Conservation (phyloP, 805 yeast genomes). For the Wickerhamomyces bovis region DNA sequence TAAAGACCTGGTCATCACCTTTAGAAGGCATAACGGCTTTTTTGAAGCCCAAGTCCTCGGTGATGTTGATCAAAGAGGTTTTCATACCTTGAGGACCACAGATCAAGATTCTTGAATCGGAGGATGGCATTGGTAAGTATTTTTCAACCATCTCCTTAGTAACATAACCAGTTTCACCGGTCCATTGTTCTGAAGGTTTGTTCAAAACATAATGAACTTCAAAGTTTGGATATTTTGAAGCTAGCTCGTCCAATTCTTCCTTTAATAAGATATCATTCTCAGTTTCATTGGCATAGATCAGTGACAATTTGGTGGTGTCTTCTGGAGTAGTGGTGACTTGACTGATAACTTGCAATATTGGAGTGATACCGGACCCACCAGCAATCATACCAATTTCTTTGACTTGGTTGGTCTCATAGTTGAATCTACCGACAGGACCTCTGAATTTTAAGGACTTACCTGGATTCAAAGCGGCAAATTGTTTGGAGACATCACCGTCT, state of each 20-base stretch:
- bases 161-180: constrained; percentile 53
- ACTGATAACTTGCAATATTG: constrained; percentile 75
- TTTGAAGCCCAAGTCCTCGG: constrained; percentile 56
- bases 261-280: constrained; percentile 70
- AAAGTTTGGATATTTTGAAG: constrained; percentile 56
- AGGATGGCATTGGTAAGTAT: constrained; percentile 45
- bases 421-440: constrained; percentile 76
- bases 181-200: constrained; percentile 46
- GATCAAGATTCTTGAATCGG: constrained; percentile 51
- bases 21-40: constrained; percentile 38
- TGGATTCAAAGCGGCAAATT: constrained; percentile 55
- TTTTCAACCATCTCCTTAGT: constrained; percentile 50
- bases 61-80: constrained; percentile 39
- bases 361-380: constrained; percentile 89
- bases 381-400: constrained; percentile 64
- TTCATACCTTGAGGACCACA: constrained; percentile 78
- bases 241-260: constrained; percentile 66
- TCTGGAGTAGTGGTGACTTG: constrained; percentile 63
- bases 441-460: constrained; percentile 66
- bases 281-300: constrained; percentile 70
- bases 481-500: constrained; percentile 62
- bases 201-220: constrained; percentile 53
- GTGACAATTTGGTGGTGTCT: constrained; percentile 53
- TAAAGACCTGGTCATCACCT: constrained; percentile 52
- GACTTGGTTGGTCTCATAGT: constrained; percentile 53